These are phyloP conservation scores for Neurospora tetrasperma DNA, from an alignment of 495 filamentous ascomycete genomes.

Conservation along the genomic window DNA sequence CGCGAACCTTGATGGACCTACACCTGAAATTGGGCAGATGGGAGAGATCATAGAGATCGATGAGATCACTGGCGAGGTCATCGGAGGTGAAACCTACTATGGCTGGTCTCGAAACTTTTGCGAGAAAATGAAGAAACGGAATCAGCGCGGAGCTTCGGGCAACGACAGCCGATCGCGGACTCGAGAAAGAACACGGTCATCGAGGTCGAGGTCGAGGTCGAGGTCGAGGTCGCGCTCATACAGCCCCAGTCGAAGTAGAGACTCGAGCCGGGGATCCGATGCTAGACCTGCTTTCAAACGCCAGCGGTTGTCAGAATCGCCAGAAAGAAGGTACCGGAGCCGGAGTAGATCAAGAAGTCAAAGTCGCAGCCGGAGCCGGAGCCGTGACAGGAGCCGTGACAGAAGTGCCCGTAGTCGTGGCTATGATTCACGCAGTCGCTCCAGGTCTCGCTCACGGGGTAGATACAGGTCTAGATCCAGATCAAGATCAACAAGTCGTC, in stretches of 20 bases:
- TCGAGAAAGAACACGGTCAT: constrained; percentile 21
- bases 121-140: constrained; percentile 63
- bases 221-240: constrained; percentile 20
- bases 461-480: constrained; percentile 29
- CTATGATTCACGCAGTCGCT: constrained; percentile 2
- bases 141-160: constrained; percentile 22
- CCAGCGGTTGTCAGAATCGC: constrained; percentile 12
- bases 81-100: constrained; percentile 64
- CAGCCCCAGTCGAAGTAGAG: constrained; percentile 17
- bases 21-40: constrained; percentile 57
- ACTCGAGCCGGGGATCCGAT: constrained; percentile 17
- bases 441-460: constrained; percentile 19
- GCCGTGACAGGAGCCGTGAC: constrained; percentile 24
- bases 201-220: constrained; percentile 4
- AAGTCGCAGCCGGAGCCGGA: constrained; percentile 29
- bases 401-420: neutral
- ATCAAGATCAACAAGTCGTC: constrained; percentile 26
- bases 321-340: constrained; percentile 1
- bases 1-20: constrained; percentile 18
- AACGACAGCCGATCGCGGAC: constrained; percentile 8
- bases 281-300: constrained; percentile 17
- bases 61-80: constrained; percentile 48
- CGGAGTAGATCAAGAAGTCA: constrained; percentile 6
- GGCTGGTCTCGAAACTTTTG: constrained; percentile 79
- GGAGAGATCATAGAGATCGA: constrained; percentile 57